phyloP scores from a whole-genome alignment of 306 rosid genomes.

The Senna tora region DNA sequence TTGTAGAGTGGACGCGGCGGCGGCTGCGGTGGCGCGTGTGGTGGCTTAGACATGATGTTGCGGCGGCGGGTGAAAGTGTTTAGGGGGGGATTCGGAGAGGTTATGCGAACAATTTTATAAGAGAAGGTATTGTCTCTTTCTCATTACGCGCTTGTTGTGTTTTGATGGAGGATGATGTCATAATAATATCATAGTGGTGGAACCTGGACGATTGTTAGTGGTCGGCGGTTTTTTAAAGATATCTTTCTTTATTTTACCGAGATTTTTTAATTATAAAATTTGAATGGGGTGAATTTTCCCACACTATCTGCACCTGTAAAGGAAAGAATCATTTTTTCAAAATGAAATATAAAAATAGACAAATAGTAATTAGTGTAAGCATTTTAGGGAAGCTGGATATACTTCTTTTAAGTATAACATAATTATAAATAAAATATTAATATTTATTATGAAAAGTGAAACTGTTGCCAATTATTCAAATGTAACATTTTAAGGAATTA shows the following conservation, averaged over 20 bases:
- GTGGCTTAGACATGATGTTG: constrained; percentile 40
- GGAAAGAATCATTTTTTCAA: not conserved
- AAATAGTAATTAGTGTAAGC: too few relatives aligned
- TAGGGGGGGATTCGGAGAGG: not conserved
- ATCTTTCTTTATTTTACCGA: not conserved
- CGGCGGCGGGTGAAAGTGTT: not conserved
- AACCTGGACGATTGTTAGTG: not conserved
- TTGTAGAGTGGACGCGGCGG: constrained; percentile 54
- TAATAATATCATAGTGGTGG: not conserved
- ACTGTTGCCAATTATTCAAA: too few relatives aligned
- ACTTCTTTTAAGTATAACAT: too few relatives aligned
- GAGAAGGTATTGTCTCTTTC: not conserved
- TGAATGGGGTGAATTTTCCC: too few relatives aligned
- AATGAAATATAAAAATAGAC: too few relatives aligned
- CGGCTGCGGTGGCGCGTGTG: constrained; percentile 45
- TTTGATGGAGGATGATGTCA: not conserved
- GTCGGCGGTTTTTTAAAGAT: not conserved
- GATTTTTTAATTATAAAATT: not conserved
- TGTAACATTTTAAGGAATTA: too few relatives aligned
- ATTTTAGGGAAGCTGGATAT: too few relatives aligned
- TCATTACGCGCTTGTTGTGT: not conserved
- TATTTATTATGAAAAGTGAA: too few relatives aligned
- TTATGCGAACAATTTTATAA: not conserved
- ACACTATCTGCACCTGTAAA: not conserved
- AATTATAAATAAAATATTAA: too few relatives aligned